phyloP scores from a whole-genome alignment of 1,139 yeast genomes.

The Kodamaea alishanica region DNA sequence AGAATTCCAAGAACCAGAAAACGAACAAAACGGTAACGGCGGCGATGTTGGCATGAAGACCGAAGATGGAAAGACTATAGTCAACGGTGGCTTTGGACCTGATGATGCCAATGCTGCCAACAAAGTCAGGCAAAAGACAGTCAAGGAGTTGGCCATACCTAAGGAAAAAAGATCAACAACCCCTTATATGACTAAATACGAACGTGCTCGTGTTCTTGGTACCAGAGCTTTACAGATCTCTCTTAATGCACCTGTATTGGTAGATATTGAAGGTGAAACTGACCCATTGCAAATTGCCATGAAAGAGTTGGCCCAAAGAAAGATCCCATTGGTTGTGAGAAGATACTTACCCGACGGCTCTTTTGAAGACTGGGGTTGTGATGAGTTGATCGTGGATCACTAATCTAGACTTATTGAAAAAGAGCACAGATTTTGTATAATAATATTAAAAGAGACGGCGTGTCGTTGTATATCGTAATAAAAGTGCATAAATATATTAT shows the following conservation, averaged over 20 bases:
- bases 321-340: constrained; percentile 92
- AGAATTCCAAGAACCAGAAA: constrained; percentile 46
- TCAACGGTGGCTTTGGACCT: constrained; percentile 64
- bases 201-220: constrained; percentile 93
- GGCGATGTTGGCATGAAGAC: constrained; percentile 45
- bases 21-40: constrained; percentile 11
- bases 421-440: not conserved
- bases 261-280: constrained; percentile 97
- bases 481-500: constrained; percentile 2
- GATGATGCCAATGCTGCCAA: constrained; percentile 40
- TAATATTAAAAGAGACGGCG: too few relatives aligned
- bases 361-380: constrained; percentile 98
- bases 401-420: constrained; percentile 19
- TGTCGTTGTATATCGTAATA: not conserved
- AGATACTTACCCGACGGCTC: constrained; percentile 96
- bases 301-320: constrained; percentile 93
- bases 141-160: constrained; percentile 82
- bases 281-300: constrained; percentile 98
- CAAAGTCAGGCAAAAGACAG: constrained; percentile 57
- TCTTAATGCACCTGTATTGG: constrained; percentile 97
- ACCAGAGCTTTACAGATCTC: constrained; percentile 95
- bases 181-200: constrained; percentile 98
- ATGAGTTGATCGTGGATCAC: constrained; percentile 88
- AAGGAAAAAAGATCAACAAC: constrained; percentile 88
- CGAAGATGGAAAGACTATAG: constrained; percentile 70